These are phyloP conservation scores for Botrytis pseudocinerea DNA, from an alignment of 2,329 filamentous ascomycete genomes.

Conservation along the genomic window DNA sequence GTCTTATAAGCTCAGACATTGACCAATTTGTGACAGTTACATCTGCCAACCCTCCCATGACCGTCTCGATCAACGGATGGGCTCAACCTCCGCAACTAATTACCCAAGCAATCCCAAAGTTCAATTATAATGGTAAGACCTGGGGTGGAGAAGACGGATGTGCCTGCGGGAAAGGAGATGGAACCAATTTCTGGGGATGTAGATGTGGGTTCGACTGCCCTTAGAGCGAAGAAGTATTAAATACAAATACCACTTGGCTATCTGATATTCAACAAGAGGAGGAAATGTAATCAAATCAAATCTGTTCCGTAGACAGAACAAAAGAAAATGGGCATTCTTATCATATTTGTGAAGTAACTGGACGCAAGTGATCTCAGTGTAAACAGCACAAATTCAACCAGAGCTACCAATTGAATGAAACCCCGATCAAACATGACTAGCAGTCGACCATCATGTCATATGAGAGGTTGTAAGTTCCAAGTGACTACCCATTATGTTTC, in stretches of 20 bases:
- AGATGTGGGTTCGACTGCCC: conserved; percentile 9
- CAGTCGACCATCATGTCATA: background rate
- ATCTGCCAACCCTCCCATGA: background rate
- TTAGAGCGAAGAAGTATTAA: background rate
- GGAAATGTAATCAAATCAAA: background rate
- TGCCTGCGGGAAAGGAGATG: background rate
- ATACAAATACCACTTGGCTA: background rate
- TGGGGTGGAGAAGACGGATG: background rate
- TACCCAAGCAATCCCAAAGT: background rate
- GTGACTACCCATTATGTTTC: no score
- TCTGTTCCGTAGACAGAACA: background rate
- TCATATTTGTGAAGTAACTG: background rate
- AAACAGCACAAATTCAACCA: background rate
- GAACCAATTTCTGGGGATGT: background rate
- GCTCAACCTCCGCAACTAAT: background rate
- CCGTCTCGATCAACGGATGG: conserved; percentile 11
- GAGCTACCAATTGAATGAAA: background rate
- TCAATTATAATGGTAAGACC: background rate
- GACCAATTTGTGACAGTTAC: background rate
- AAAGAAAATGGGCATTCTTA: background rate
- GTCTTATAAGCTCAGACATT: conserved; percentile 25
- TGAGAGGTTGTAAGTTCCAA: background rate
- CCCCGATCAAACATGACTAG: no score
- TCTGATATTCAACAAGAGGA: background rate
- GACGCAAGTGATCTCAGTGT: background rate